Conservation (phyloP, 2,329 filamentous ascomycete genomes). For the Xylaria digitata region DNA sequence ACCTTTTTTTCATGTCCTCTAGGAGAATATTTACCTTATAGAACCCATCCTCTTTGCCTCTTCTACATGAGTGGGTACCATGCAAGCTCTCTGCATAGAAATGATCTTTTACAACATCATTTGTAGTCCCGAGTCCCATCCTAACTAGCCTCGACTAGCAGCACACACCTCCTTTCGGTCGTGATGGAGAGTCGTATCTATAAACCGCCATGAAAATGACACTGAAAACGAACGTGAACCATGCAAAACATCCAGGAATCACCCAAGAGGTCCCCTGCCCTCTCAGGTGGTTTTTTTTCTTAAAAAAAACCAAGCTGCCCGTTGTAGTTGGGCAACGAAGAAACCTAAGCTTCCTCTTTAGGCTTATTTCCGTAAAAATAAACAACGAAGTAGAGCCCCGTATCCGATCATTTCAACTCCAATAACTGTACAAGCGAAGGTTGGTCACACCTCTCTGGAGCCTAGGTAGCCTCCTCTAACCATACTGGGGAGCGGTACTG, state of each 20-base stretch:
- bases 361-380: constrained; percentile 36
- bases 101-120: constrained; percentile 34
- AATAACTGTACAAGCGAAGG: constrained; percentile 41
- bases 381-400: constrained; percentile 41
- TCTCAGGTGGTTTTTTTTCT: constrained; percentile 18
- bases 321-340: constrained; percentile 16
- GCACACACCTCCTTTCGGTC: constrained; percentile 36
- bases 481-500: constrained; percentile 7
- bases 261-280: constrained; percentile 46
- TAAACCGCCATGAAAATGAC: constrained; percentile 39
- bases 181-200: constrained; percentile 43
- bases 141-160: constrained; percentile 28
- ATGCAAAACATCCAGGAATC: constrained; percentile 44
- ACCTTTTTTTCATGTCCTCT: constrained; percentile 35
- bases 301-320: constrained; percentile 32
- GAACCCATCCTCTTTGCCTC: constrained; percentile 29
- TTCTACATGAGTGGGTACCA: constrained; percentile 36
- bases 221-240: constrained; percentile 41
- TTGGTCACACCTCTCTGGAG: constrained; percentile 15
- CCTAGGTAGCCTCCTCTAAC: not conserved
- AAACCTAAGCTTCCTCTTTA: constrained; percentile 16
- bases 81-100: constrained; percentile 20
- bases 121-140: constrained; percentile 26
- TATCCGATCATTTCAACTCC: constrained; percentile 43
- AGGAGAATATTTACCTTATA: constrained; percentile 27